A percentile compares a stretch with the other conserved stretches of the same genome.
These are phyloP conservation scores for Colletotrichum paranaense DNA, from an alignment of 2,329 filamentous ascomycete species.

Conservation along the genomic window DNA sequence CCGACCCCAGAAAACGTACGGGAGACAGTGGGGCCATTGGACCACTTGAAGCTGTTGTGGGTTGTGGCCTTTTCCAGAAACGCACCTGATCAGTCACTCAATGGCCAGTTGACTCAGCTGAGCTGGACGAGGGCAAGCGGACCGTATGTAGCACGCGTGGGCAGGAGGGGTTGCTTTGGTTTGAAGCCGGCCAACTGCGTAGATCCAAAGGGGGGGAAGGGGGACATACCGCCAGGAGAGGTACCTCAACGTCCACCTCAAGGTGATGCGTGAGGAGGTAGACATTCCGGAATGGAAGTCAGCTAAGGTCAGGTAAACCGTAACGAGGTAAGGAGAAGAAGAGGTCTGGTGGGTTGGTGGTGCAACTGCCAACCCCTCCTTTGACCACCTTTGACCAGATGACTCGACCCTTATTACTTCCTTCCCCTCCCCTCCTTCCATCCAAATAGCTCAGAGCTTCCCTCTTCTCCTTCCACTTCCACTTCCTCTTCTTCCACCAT, in stretches of 20 bases:
- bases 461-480: slow-evolving; percentile 6
- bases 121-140: neutral
- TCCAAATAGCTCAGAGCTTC: slow-evolving; percentile 28
- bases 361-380: slow-evolving; percentile 38
- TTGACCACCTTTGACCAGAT: slow-evolving; percentile 34
- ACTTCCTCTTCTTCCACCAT: neutral
- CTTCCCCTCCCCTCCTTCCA: slow-evolving; percentile 38
- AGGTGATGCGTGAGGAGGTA: slow-evolving; percentile 7
- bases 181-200: slow-evolving; percentile 14
- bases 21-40: slow-evolving; percentile 34
- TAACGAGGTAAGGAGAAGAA: neutral
- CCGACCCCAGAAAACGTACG: slow-evolving; percentile 43
- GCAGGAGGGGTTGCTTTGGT: neutral
- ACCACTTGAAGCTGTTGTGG: slow-evolving; percentile 35
- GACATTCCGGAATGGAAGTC: neutral
- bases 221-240: slow-evolving; percentile 7
- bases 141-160: no score
- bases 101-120: slow-evolving; percentile 23
- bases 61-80: slow-evolving; percentile 34
- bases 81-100: slow-evolving; percentile 32
- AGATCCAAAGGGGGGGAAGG: neutral
- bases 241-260: slow-evolving; percentile 4
- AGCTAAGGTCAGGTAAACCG: neutral
- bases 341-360: slow-evolving; percentile 21
- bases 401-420: slow-evolving; percentile 37